These are phyloP conservation scores for Anacardium occidentale DNA, from an alignment of 345 rosid species.

Conservation along the genomic window DNA sequence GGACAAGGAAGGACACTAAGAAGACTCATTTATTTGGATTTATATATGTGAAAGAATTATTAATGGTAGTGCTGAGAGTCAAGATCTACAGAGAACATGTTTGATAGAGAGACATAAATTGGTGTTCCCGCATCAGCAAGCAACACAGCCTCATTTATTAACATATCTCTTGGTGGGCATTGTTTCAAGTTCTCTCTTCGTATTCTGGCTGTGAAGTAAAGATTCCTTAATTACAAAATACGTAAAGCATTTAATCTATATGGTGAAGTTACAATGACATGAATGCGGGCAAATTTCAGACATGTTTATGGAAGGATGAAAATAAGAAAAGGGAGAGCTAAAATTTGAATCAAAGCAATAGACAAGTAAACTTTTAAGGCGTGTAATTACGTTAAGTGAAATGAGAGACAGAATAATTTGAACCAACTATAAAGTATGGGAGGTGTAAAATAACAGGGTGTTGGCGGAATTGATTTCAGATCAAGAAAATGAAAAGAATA, in stretches of 20 bases:
- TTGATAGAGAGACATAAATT: not conserved
- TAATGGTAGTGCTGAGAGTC: no score
- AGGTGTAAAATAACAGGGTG: not conserved
- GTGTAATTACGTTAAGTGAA: slow-evolving; percentile 11
- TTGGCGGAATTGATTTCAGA: no score
- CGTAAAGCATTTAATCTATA: no score
- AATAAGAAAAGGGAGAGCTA: not conserved
- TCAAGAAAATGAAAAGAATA: not conserved
- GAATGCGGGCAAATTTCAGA: not conserved
- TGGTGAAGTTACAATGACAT: not conserved
- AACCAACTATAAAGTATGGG: slow-evolving; percentile 21
- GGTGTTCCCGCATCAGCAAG: not conserved
- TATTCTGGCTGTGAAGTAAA: no score
- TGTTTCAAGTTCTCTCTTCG: no score
- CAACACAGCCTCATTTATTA: not conserved
- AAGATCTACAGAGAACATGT: not conserved
- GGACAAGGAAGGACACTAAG: no score
- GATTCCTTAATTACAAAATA: no score
- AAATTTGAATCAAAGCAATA: not conserved
- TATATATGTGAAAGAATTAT: no score
- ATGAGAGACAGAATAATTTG: slow-evolving; percentile 29
- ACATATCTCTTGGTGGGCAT: not conserved
- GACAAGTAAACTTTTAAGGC: not conserved
- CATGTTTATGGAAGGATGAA: no score
- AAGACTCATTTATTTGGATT: not conserved